Conservation (phyloP, 2,329 filamentous ascomycete genomes). For the Cryoendolithus antarcticus region DNA sequence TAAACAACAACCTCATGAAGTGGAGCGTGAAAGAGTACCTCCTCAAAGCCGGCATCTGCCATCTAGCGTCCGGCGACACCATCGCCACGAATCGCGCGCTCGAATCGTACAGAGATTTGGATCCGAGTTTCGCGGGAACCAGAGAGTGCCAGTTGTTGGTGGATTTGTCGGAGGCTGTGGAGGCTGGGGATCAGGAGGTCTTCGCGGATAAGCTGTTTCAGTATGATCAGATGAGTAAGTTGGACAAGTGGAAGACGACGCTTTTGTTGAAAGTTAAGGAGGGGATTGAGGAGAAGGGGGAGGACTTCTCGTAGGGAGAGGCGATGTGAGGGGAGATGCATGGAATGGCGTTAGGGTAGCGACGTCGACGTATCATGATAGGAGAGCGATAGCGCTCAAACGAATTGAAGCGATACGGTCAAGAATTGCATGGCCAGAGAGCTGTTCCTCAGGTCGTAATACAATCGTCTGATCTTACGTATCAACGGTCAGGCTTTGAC, state of each 20-base stretch:
- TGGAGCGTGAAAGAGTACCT: slow-evolving; percentile 95
- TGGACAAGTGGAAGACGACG: slow-evolving; percentile 96
- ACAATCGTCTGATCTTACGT: no score
- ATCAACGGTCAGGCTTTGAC: no score
- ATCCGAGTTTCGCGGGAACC: slow-evolving; percentile 64
- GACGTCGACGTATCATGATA: no score
- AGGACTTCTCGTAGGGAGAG: slow-evolving; percentile 49
- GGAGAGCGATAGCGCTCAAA: no score
- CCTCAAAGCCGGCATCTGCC: slow-evolving; percentile 85
- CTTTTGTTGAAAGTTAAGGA: slow-evolving; percentile 74
- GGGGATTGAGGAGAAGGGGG: slow-evolving; percentile 58
- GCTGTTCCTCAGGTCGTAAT: no score
- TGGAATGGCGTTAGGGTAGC: no score
- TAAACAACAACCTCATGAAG: slow-evolving; percentile 85
- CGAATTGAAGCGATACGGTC: no score
- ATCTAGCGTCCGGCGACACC: slow-evolving; percentile 63
- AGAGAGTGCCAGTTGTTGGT: slow-evolving; percentile 70
- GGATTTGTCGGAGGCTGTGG: slow-evolving; percentile 63
- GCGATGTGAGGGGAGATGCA: slow-evolving; percentile 6
- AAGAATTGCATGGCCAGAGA: no score
- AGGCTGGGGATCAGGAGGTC: slow-evolving; percentile 65
- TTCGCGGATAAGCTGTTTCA: slow-evolving; percentile 81
- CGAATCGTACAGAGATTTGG: slow-evolving; percentile 68
- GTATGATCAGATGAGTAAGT: slow-evolving; percentile 81
- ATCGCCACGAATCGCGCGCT: slow-evolving; percentile 70